Base-by-base conservation (phyloP, 2,329 filamentous ascomycete genomes). In the Eurotiales sp. region DNA sequence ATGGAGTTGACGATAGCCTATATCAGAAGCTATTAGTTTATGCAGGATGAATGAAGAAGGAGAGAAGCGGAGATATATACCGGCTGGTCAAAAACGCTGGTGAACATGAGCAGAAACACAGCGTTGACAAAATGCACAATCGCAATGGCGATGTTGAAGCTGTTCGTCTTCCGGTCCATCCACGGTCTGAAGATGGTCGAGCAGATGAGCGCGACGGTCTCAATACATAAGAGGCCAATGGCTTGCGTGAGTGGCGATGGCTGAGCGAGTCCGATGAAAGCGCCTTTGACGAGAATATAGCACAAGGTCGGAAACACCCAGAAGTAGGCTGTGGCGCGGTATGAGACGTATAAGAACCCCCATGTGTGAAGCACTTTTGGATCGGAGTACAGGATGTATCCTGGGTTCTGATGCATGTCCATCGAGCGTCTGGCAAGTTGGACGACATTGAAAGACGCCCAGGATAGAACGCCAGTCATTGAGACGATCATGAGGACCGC, bases 121-220 rank as follows among this genome's bases (percentile, higher is more conserved):
- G 87, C 82, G 72, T 93, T 95, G 63, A 96, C 69, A 69, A 96
- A 95, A 77, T 96, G 96, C 71, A 96, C 79, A 41, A 84, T 86
- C 56, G 84, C 86, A 63, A 96, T 96, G 55, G 90, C 82, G 63
- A 97, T 96, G 74, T 96, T 96, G 80, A 96, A 95, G 41, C 86
- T 85, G 72, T 96, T 96, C 55, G 90, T 96, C 75, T 91, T 93
- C 83, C 96, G 96, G 78, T 96, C 92, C 92, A 97, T 97, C 87
- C 90, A 97, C 17, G 92, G 92, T 54, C 89, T 85, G 59, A 96
- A 75, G 48, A 95, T 84, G 54, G 84, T 87, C 50, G 90, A 84
- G 22, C 74, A 83, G 60, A 96, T 86, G 51, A 97, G 78, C 59
- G 87, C 85, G 46, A 72, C 82, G 1, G 86, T 86, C 71, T 97